Conservation (phyloP, 768 basidiomycete species). For the Amylocystis lapponica region DNA sequence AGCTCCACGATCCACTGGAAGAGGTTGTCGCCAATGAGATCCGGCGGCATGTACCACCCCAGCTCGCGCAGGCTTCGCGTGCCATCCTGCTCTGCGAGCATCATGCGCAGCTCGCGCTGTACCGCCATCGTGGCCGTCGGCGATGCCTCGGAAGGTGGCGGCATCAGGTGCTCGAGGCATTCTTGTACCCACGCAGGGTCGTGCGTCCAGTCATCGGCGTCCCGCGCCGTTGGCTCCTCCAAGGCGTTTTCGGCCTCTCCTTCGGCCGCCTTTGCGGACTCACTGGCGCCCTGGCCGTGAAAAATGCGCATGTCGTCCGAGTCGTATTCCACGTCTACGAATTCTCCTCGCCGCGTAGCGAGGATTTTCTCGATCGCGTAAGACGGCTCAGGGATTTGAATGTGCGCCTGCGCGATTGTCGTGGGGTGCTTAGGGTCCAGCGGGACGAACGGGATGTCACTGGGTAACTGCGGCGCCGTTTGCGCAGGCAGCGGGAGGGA, state of each 20-base stretch:
- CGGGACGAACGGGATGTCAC: slow-evolving; percentile 34
- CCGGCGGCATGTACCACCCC: slow-evolving; percentile 69
- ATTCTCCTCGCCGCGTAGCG: slow-evolving; percentile 32
- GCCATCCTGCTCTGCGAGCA: slow-evolving; percentile 54
- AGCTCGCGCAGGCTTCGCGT: slow-evolving; percentile 44
- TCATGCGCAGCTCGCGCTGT: slow-evolving; percentile 53
- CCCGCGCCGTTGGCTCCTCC: background rate
- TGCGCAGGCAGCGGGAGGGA: too few species aligned
- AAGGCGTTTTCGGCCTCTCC: background rate
- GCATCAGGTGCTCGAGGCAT: slow-evolving; percentile 43
- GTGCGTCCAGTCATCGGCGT: slow-evolving; percentile 47
- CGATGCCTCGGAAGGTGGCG: slow-evolving; percentile 55
- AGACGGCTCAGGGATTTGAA: slow-evolving; percentile 54
- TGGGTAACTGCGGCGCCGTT: too few species aligned
- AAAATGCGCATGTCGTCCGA: slow-evolving; percentile 46
- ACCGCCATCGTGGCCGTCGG: slow-evolving; percentile 51
- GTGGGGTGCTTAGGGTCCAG: slow-evolving; percentile 46
- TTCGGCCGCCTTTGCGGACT: background rate
- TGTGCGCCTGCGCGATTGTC: slow-evolving; percentile 25
- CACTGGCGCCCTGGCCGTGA: background rate
- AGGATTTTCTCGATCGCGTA: slow-evolving; percentile 48
- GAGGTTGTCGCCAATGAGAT: slow-evolving; percentile 60
- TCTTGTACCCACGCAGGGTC: slow-evolving; percentile 42
- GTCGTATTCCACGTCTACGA: slow-evolving; percentile 40
- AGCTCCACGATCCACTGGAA: slow-evolving; percentile 73